A percentile compares a stretch with the other conserved stretches of the same genome.
Conservation (phyloP, 108 stramenopile genomes). For the Chaetoceros muelleri region DNA sequence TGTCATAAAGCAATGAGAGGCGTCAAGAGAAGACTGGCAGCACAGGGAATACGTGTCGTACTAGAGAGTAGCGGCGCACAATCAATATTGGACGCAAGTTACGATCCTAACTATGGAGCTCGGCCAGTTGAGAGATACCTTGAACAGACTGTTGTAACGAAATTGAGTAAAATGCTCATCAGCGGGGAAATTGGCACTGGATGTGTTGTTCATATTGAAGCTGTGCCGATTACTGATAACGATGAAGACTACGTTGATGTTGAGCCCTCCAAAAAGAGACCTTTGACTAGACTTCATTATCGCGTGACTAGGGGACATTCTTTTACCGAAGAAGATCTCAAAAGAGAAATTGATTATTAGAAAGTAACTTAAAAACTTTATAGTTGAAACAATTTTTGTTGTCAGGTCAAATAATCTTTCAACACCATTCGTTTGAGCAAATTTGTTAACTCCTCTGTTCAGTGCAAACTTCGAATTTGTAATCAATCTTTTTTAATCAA, state of each 20-base stretch:
- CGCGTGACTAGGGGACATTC: slow-evolving; percentile 4
- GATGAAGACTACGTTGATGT: slow-evolving; percentile 54
- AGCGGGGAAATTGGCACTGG: slow-evolving; percentile 57
- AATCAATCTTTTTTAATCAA: no score
- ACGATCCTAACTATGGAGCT: slow-evolving; percentile 70
- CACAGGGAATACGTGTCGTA: slow-evolving; percentile 49
- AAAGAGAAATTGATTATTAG: not conserved
- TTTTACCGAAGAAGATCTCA: not conserved
- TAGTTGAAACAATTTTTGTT: not conserved
- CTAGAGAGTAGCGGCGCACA: slow-evolving; percentile 59
- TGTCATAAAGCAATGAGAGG: slow-evolving; percentile 65
- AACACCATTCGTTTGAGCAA: no score
- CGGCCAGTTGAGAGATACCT: slow-evolving; percentile 77
- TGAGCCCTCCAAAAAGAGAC: slow-evolving; percentile 20
- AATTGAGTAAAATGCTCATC: slow-evolving; percentile 74
- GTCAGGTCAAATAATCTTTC: no score
- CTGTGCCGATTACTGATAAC: slow-evolving; percentile 10
- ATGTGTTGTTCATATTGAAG: slow-evolving; percentile 66
- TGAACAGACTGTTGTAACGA: slow-evolving; percentile 65
- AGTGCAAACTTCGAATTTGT: no score
- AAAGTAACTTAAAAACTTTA: not conserved
- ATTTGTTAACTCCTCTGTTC: no score
- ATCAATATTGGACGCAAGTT: slow-evolving; percentile 66
- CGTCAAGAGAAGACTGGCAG: slow-evolving; percentile 48
- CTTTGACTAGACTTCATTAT: slow-evolving; percentile 20